Percentiles rank a stretch among this genome's conserved stretches.
phyloP scores from a whole-genome alignment of 768 basidiomycete species.

The Leucogyrophana mollusca region DNA sequence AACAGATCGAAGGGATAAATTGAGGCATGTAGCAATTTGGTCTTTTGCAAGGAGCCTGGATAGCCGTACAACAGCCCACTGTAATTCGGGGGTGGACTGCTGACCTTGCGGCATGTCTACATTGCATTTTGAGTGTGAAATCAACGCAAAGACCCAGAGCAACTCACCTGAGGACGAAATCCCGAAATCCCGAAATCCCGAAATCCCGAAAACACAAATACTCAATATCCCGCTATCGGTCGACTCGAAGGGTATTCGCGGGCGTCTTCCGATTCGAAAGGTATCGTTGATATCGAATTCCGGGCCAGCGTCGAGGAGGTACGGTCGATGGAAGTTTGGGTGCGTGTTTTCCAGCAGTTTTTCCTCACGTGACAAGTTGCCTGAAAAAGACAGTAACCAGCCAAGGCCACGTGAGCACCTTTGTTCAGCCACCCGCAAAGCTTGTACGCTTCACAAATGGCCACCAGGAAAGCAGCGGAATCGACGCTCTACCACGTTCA shows the following conservation, averaged over 20 bases:
- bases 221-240: background rate
- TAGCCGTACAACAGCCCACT: constrained; percentile 1
- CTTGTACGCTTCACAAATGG: constrained; percentile 44
- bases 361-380: background rate
- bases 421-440: background rate
- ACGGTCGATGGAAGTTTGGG: background rate
- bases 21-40: background rate
- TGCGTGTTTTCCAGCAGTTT: background rate
- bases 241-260: background rate
- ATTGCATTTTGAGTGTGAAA: background rate
- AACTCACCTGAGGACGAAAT: background rate
- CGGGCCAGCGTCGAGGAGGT: constrained; percentile 1
- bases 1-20: background rate
- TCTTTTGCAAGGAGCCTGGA: background rate
- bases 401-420: too few species aligned
- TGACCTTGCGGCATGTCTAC: background rate
- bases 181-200: background rate
- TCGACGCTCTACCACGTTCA: constrained; percentile 88
- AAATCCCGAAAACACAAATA: background rate
- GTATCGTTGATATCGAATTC: constrained; percentile 3
- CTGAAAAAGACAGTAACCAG: background rate
- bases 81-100: background rate
- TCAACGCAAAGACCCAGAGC: too few species aligned
- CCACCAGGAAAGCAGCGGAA: constrained; percentile 79
- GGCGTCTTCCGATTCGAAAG: constrained; percentile 1